Base-by-base conservation (phyloP, 2,329 filamentous ascomycete species). In the Xylaria sp. region DNA sequence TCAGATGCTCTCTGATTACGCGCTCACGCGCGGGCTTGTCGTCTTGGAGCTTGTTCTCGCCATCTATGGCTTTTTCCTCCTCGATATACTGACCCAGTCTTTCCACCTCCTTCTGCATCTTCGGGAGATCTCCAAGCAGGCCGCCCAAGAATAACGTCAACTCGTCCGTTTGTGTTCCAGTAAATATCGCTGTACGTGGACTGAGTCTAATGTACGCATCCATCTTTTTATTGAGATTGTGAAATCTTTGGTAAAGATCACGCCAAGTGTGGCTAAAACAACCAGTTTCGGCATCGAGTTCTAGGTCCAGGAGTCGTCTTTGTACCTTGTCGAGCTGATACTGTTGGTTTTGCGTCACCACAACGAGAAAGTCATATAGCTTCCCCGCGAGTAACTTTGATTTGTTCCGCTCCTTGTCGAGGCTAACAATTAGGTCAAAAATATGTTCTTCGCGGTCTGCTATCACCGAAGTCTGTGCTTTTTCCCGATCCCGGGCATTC, bases 301-400 rank as follows among this genome's bases (percentile, higher is more conserved):
- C 58, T 28, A 63, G 10, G 13, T 43, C 34, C 18, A 59, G 18
- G 18, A 66, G 52, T 8, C 41, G 46, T 30, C 20, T 48, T 45
- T 66, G 66, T 30, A 66, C 15, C 55, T 53, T 56, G 50, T 62
- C 63, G 10, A 68, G 39, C 34, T 68, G 63, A 32, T 52, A 13
- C 18, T 63, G 55, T 43, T 68, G 62, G n/a, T 34, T 58, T 58
- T 56, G 57, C 9, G 66, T 68, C 30, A 63, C 18, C 23, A 62
- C 7, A 4, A 55, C 20, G 52, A 68, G 63, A 30, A 62, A 41
- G 9, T 62, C 63, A 13, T n/a, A 59, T 12, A 68, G 23, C 32
- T 65, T 68, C n/a, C 12, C 13, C 10, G 30, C 56, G 0, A 66
- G 45, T 23, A n/a, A 28, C 20, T 20, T 9, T 18, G 45, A 52